Evolutionary conservation across 768 basidiomycete genomes (phyloP).

Genomic region (Rhizopogon vinicolor): DNA sequence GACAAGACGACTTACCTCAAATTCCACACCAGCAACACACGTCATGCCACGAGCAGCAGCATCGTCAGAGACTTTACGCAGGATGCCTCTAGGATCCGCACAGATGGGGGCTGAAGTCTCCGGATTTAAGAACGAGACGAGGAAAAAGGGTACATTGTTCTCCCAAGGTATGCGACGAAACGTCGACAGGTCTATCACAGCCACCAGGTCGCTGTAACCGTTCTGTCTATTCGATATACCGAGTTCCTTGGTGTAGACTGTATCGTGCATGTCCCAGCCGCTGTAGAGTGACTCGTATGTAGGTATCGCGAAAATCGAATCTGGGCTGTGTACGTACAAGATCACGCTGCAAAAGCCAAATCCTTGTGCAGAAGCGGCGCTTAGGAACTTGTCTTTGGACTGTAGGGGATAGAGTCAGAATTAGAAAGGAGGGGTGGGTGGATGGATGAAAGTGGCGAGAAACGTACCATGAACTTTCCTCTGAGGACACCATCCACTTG

Average conservation of each 20-base stretch:
- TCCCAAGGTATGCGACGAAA: conserved; percentile 93
- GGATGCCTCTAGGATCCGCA: conserved; percentile 84
- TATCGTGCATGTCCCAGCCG: conserved; percentile 92
- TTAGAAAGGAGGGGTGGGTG: background rate
- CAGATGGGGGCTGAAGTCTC: conserved; percentile 70
- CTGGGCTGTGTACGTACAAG: conserved; percentile 52
- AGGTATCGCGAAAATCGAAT: conserved; percentile 1
- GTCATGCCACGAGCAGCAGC: conserved; percentile 47
- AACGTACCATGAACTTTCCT: conserved; percentile 85
- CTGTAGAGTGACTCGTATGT: conserved; percentile 27
- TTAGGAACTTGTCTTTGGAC: conserved; percentile 90
- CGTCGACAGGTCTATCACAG: conserved; percentile 80
- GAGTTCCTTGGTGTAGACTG: conserved; percentile 79
- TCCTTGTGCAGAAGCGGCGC: conserved; percentile 71
- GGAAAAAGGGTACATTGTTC: conserved; percentile 86
- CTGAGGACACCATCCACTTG: conserved; percentile 90
- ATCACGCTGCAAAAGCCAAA: conserved; percentile 94
- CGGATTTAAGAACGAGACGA: conserved; percentile 88
- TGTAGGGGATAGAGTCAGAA: conserved; percentile 27
- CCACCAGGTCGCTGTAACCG: conserved; percentile 87
- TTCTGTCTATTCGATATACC: conserved; percentile 88
- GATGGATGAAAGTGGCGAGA: background rate
- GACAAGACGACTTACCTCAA: conserved; percentile 58
- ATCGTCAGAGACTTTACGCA: conserved; percentile 52
- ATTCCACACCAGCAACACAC: conserved; percentile 88